These are phyloP conservation scores for Pythium biforme DNA, from an alignment of 352 stramenopile species.

Conservation along the genomic window DNA sequence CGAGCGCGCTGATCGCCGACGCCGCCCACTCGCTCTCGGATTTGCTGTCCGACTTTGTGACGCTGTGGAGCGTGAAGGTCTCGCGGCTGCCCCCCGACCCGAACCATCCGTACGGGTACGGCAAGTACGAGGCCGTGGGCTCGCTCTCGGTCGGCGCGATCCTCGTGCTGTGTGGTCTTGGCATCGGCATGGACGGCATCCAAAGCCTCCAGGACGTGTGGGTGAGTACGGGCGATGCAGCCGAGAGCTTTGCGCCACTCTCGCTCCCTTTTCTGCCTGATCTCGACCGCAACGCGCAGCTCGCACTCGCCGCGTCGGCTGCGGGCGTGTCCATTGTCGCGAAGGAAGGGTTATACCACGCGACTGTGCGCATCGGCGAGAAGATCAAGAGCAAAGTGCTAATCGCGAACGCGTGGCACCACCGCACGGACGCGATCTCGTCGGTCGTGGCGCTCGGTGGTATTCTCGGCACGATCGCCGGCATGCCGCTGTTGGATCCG, in stretches of 20 bases:
- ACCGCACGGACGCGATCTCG: slow-evolving; percentile 90
- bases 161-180: slow-evolving; percentile 65
- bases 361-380: slow-evolving; percentile 91
- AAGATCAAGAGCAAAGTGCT: slow-evolving; percentile 92
- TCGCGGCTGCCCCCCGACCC: slow-evolving; percentile 92
- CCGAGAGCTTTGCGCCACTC: slow-evolving; percentile 33
- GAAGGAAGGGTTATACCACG: slow-evolving; percentile 94
- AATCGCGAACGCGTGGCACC: slow-evolving; percentile 98
- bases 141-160: slow-evolving; percentile 86
- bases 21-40: slow-evolving; percentile 95
- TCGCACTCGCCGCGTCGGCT: slow-evolving; percentile 78
- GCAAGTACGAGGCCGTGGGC: slow-evolving; percentile 88
- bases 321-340: slow-evolving; percentile 89
- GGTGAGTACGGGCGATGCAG: slow-evolving; percentile 27
- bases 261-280: slow-evolving; percentile 56
- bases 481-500: slow-evolving; percentile 71
- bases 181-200: slow-evolving; percentile 74
- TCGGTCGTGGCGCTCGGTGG: slow-evolving; percentile 81
- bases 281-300: slow-evolving; percentile 50
- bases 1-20: slow-evolving; percentile 93
- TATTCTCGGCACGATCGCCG: slow-evolving; percentile 71
- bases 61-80: slow-evolving; percentile 92
- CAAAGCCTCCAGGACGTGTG: slow-evolving; percentile 73
- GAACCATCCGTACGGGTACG: slow-evolving; percentile 90
- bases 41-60: slow-evolving; percentile 96